Base-by-base conservation (phyloP, 1,284 basidiomycete genomes). In the Fomitopsis schrenkii region DNA sequence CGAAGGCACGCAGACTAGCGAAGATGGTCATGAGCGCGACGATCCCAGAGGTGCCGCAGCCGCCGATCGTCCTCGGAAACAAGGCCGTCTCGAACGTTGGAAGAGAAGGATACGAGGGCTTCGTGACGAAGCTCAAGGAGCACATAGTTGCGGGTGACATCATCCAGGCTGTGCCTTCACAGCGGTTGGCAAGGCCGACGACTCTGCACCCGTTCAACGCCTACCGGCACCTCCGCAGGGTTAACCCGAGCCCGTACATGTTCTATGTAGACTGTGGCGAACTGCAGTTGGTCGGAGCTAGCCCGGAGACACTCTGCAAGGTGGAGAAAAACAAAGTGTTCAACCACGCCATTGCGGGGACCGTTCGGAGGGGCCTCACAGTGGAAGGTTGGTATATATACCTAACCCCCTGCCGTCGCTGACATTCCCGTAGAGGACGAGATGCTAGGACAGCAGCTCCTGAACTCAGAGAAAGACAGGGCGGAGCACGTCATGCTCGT, bases 401-500 rank as follows among this genome's bases (percentile, higher is more conserved):
- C n/a, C 35, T n/a, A 22, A 14, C 7, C 12, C 30, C 22, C 42
- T 30, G n/a, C 28, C 15, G 17, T 28, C 57, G 33, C 58, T 42
- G 40, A 10, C 54, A 10, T 42, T 7, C 42, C 44, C 54, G 40
- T 71, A 95, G 97, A 99, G 90, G 97, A 99, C 73, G 87, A 86
- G 58, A 76, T 78, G 64, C 80, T 98, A 1, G 91, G 91, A 1
- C 80, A 85, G 22, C 85, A 89, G 61, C 82, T 99, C 7, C 77
- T 89, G 17, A 81, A 84, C 15, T 97, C 94, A 0, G 91, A 94
- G 66, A 99, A 99, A 74, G 97, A 99, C 73, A 85, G 93, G 45
- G 95, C 97, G 30, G 97, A 99, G 73, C 97, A 99, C 72, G 96
- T 99, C 73, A 99, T 99, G 97, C 85, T 99, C 59, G 95, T 99